Conservation (phyloP, 768 basidiomycete species). For the Tricholoma bakamatsutake region DNA sequence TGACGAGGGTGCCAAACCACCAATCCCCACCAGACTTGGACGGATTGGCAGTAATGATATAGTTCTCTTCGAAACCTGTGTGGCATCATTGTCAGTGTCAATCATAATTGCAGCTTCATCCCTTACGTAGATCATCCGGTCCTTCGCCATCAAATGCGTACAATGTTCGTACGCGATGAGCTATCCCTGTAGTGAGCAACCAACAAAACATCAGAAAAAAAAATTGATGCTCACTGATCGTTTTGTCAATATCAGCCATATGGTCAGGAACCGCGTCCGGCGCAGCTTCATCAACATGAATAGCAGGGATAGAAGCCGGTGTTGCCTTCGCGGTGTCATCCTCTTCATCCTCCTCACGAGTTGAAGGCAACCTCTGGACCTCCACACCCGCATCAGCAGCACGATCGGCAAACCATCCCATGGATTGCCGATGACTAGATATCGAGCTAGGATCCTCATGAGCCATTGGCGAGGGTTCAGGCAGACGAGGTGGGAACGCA, state of each 20-base stretch:
- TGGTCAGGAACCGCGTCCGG: constrained; percentile 39
- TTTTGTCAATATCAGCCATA: constrained; percentile 69
- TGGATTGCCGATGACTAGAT: constrained; percentile 61
- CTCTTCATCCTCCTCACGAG: constrained; percentile 60
- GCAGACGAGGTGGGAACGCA: constrained; percentile 32
- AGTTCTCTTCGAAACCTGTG: constrained; percentile 74
- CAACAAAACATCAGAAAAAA: not conserved
- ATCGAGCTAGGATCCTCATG: constrained; percentile 15
- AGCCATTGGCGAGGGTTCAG: constrained; percentile 24
- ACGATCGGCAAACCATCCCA: constrained; percentile 88
- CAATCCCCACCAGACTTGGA: constrained; percentile 84
- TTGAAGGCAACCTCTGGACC: constrained; percentile 42
- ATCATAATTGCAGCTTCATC: not conserved
- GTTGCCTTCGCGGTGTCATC: constrained; percentile 24
- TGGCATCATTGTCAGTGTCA: not conserved
- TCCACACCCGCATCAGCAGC: constrained; percentile 60
- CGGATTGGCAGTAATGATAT: constrained; percentile 74
- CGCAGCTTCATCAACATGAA: constrained; percentile 45
- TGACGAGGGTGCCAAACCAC: constrained; percentile 81
- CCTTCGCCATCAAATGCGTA: constrained; percentile 86
- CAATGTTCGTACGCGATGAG: constrained; percentile 69
- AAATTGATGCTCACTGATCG: constrained; percentile 40
- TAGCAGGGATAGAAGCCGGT: constrained; percentile 40
- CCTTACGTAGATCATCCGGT: constrained; percentile 81
- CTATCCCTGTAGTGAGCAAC: constrained; percentile 30